Evolutionary conservation across 805 yeast species (phyloP), one percentile per base, ranked within the genome.

Genomic region (Barnettozyma pratensis): DNA sequence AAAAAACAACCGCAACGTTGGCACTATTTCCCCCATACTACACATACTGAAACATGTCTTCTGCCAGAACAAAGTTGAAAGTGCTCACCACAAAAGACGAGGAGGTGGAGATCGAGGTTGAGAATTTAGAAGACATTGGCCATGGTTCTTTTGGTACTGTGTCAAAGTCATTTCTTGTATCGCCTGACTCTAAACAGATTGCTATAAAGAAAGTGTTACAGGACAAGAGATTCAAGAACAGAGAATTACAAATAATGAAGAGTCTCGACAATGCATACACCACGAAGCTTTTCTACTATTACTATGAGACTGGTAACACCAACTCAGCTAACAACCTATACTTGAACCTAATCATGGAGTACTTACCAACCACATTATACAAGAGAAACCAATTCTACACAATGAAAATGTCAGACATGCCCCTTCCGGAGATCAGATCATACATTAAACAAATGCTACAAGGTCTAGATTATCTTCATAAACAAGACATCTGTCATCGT

Each of bases 91-190:
- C 47, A 30, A 46, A 43, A 9, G 51, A 54, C 39, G 54, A 39
- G 19, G 49, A 59, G 39, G 50, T 68, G 44, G 76, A 79, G 45
- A 77, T 92, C 48, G 80, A 83, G 43, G 89, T 87, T 69, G 85
- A 91, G 14, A 89, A 85, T 59, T 79, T 87, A 38, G 85, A 87
- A 56, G 90, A 91, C 76, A 94, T 92, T 39, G 99, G 99, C n/a
- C 95, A 88, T 67, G 99, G 99, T 9, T 91, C 98, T n/a, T 94
- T 94, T 71, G 99, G 99, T 3, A 91, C 90, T 34, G 99, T 94
- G n/a, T 90, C 89, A 64, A 94, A 88, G 57, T 89, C 96, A 6
- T 81, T 79, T 50, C 73, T 94, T 37, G 62, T 79, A 52, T 90
- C 92, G 14, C 75, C 85, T 26, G 81, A 85, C 51, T 87, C 83